These are phyloP conservation scores for Beauveria scarabaeidicola DNA, from an alignment of 2,329 filamentous ascomycete species.

Conservation along the genomic window DNA sequence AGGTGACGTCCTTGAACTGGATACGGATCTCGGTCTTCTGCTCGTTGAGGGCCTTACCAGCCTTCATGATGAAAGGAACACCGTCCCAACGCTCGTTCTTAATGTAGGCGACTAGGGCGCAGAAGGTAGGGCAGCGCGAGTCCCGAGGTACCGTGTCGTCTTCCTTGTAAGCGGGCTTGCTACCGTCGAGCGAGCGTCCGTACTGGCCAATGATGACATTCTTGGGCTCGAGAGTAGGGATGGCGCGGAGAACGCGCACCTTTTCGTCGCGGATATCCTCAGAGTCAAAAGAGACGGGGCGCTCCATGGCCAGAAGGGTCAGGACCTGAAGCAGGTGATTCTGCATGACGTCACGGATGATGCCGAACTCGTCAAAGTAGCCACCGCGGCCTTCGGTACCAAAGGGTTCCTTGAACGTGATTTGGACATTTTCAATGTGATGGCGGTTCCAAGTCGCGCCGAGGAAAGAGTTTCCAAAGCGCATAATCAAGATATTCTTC, in stretches of 20 bases:
- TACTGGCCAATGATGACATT: constrained; percentile 99
- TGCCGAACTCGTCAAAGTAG: constrained; percentile 99
- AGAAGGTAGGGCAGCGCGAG: constrained; percentile 96
- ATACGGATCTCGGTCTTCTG: constrained; percentile 99
- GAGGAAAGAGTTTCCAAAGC: constrained; percentile 98
- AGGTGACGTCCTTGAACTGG: constrained; percentile 99
- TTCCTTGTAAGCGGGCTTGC: constrained; percentile 96
- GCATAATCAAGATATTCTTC: constrained; percentile 96
- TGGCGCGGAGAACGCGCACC: constrained; percentile 87
- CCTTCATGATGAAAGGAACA: constrained; percentile 98
- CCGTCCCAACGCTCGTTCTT: constrained; percentile 99
- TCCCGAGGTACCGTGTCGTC: constrained; percentile 97
- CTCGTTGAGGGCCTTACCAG: constrained; percentile 96
- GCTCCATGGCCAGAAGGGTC: constrained; percentile 94
- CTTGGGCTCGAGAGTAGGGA: constrained; percentile 94
- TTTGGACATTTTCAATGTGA: constrained; percentile 98
- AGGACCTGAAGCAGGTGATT: constrained; percentile 97
- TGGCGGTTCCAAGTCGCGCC: constrained; percentile 98
- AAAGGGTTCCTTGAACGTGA: constrained; percentile 99
- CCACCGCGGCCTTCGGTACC: constrained; percentile 95
- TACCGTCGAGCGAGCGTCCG: constrained; percentile 89
- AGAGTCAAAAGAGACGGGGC: constrained; percentile 93
- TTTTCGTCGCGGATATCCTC: constrained; percentile 99
- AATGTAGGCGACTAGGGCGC: constrained; percentile 93
- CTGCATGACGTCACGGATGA: constrained; percentile 99